Conservation (phyloP, 139 green algal genomes). For the Diplosphaera chodatii region DNA sequence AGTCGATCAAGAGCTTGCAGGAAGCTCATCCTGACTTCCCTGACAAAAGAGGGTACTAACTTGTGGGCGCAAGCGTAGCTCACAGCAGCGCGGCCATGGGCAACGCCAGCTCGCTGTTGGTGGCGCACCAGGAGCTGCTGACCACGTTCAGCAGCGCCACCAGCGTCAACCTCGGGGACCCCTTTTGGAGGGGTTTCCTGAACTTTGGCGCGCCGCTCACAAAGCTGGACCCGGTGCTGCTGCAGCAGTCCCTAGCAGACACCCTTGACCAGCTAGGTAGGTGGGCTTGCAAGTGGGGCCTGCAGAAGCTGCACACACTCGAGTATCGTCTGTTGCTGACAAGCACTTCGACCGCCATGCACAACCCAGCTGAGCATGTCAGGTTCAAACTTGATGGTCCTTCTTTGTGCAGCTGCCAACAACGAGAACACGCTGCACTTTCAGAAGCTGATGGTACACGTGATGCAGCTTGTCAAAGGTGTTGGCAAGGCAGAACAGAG, state of each 20-base stretch:
- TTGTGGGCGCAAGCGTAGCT: no score
- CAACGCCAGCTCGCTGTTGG: background rate
- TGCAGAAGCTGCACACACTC: no score
- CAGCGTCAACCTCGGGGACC: slow-evolving; percentile 17
- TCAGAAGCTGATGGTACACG: slow-evolving; percentile 57
- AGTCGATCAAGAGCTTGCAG: no score
- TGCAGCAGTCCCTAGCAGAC: slow-evolving; percentile 27
- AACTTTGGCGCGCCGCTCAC: slow-evolving; percentile 36
- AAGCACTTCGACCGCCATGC: no score
- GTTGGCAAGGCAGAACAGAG: slow-evolving; percentile 12
- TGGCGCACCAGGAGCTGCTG: slow-evolving; percentile 28
- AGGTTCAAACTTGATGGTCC: background rate
- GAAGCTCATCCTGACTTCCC: no score
- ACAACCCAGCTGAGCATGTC: no score
- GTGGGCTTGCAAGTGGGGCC: no score
- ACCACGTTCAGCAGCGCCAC: slow-evolving; percentile 26
- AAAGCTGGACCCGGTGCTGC: slow-evolving; percentile 24
- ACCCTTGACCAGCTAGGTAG: slow-evolving; percentile 36
- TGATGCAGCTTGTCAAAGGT: slow-evolving; percentile 33
- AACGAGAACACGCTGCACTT: slow-evolving; percentile 68
- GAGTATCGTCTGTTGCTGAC: no score
- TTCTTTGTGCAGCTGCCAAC: slow-evolving; percentile 47
- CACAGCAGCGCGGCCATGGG: no score
- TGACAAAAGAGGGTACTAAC: no score
- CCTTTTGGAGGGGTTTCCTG: slow-evolving; percentile 46